Percentiles rank a stretch among this genome's conserved stretches.
phyloP scores from a whole-genome alignment of 2,329 filamentous ascomycete species.

The Calonectria pauciramosa region DNA sequence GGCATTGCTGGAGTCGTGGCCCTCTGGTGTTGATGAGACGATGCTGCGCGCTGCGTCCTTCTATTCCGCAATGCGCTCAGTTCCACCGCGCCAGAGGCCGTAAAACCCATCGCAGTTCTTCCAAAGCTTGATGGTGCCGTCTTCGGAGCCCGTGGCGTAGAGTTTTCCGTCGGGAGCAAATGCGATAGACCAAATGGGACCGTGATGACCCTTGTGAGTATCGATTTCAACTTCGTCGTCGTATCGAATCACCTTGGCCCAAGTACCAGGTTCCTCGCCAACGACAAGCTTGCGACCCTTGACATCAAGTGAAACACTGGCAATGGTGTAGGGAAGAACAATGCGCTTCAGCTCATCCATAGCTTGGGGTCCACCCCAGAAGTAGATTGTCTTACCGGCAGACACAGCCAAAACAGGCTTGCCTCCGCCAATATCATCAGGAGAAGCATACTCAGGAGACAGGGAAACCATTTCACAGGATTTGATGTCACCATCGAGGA shows the following conservation, averaged over 20 bases:
- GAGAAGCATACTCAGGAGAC: slow-evolving; percentile 69
- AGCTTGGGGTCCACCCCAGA: slow-evolving; percentile 84
- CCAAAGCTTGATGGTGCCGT: slow-evolving; percentile 96
- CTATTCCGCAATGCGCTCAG: slow-evolving; percentile 55
- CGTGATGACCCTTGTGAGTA: slow-evolving; percentile 96
- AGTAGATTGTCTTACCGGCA: slow-evolving; percentile 94
- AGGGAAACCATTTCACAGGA: slow-evolving; percentile 90
- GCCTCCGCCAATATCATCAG: slow-evolving; percentile 75
- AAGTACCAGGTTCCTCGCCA: slow-evolving; percentile 91
- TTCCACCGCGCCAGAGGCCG: slow-evolving; percentile 72
- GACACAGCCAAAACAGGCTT: slow-evolving; percentile 86
- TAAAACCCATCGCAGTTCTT: slow-evolving; percentile 78
- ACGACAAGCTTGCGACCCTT: slow-evolving; percentile 88
- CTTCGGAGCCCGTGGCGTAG: slow-evolving; percentile 96
- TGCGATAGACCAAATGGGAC: slow-evolving; percentile 94
- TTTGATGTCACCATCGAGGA: slow-evolving; percentile 87
- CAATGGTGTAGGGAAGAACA: slow-evolving; percentile 85
- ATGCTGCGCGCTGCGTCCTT: slow-evolving; percentile 44
- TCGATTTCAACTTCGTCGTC: slow-evolving; percentile 88
- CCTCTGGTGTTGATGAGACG: slow-evolving; percentile 36
- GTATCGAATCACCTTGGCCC: slow-evolving; percentile 95
- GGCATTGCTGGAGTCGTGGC: slow-evolving; percentile 24
- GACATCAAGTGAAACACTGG: slow-evolving; percentile 89
- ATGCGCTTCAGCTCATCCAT: slow-evolving; percentile 83
- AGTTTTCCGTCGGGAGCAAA: slow-evolving; percentile 97